These are phyloP conservation scores for Cucumis cinereus DNA, from an alignment of 306 rosid genomes.

Conservation along the genomic window DNA sequence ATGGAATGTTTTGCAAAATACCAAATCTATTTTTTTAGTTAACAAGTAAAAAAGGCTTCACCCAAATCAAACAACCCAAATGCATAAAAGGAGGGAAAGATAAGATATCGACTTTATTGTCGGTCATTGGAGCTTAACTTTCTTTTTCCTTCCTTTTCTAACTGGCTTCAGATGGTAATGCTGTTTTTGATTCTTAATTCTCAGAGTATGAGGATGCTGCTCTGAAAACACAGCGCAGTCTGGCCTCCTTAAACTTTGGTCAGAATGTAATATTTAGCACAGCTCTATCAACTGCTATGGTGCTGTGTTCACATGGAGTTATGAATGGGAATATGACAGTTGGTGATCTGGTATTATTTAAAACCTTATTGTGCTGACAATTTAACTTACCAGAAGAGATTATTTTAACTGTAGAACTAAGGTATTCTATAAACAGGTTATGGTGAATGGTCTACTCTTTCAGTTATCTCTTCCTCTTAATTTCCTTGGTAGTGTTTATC, in stretches of 20 bases:
- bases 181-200: slow-evolving; percentile 14
- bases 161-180: slow-evolving; percentile 5
- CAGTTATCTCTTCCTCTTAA: slow-evolving; percentile 95
- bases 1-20: neutral
- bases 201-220: slow-evolving; percentile 93
- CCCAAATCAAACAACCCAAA: neutral
- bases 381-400: neutral
- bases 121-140: neutral
- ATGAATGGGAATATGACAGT: slow-evolving; percentile 72
- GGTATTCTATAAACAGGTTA: slow-evolving; percentile 43
- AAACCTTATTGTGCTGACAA: slow-evolving; percentile 4
- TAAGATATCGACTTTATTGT: neutral
- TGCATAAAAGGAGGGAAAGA: neutral
- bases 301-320: slow-evolving; percentile 81
- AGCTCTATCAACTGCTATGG: slow-evolving; percentile 95
- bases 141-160: neutral
- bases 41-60: neutral
- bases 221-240: slow-evolving; percentile 83
- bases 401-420: slow-evolving; percentile 7
- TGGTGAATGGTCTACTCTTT: slow-evolving; percentile 99
- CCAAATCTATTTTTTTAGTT: neutral
- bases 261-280: slow-evolving; percentile 88
- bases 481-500: slow-evolving; percentile 96
- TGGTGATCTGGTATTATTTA: slow-evolving; percentile 83
- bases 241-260: slow-evolving; percentile 81